Conservation (phyloP, 371 early-diverging fungal genomes). For the Dichotomocladium elegans region DNA sequence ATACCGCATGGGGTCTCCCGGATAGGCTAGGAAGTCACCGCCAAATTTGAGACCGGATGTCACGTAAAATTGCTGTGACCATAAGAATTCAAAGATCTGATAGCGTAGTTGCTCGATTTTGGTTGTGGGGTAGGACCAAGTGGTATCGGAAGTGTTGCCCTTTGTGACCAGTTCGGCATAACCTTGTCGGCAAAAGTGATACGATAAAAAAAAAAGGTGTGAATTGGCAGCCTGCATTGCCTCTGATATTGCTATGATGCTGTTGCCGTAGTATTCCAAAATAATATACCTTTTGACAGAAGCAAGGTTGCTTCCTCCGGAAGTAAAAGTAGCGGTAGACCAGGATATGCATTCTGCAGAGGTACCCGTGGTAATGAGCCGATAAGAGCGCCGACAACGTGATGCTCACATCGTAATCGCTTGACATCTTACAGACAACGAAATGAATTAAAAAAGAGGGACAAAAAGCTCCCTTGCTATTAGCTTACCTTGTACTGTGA, state of each 20-base stretch:
- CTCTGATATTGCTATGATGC: no score
- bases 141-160: slow-evolving; percentile 4
- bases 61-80: slow-evolving; percentile 47
- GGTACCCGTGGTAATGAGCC: slow-evolving; percentile 54
- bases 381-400: slow-evolving; percentile 52
- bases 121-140: slow-evolving; percentile 25
- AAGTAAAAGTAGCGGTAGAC: slow-evolving; percentile 46
- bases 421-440: slow-evolving; percentile 29
- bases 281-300: slow-evolving; percentile 40
- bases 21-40: slow-evolving; percentile 60
- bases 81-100: slow-evolving; percentile 48
- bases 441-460: not conserved
- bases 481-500: slow-evolving; percentile 13
- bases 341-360: slow-evolving; percentile 50
- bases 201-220: not conserved
- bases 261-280: no score
- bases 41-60: slow-evolving; percentile 63
- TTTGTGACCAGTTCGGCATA: not conserved
- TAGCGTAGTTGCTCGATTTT: slow-evolving; percentile 20
- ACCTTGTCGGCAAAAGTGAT: not conserved
- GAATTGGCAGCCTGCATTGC: not conserved
- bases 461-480: not conserved
- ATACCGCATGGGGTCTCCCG: slow-evolving; percentile 47
- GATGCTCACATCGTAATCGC: slow-evolving; percentile 35
- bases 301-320: slow-evolving; percentile 53